phyloP scores from a whole-genome alignment of 192 early-diverging fungal genomes.

The Gryganskiella cystojenkinii region DNA sequence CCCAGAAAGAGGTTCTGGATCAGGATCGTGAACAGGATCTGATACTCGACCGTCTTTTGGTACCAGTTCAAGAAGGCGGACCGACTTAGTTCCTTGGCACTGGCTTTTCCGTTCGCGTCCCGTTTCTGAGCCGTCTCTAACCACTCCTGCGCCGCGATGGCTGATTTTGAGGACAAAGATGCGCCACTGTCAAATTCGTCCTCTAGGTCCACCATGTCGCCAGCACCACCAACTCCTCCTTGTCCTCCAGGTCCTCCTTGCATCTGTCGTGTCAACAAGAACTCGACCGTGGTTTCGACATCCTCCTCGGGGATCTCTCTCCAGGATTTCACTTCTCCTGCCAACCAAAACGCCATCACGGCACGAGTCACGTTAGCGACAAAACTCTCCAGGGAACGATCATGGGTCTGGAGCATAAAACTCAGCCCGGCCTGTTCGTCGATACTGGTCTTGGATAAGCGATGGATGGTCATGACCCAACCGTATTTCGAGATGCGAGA shows the following conservation, averaged over 20 bases:
- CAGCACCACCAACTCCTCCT: too few relatives aligned
- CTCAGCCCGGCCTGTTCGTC: conserved; percentile 45
- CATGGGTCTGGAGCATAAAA: conserved; percentile 50
- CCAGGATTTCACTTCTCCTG: conserved; percentile 42
- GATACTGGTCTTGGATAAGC: conserved; percentile 38
- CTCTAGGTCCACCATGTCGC: conserved; percentile 13
- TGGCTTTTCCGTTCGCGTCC: conserved; percentile 5
- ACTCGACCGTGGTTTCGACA: conserved; percentile 23
- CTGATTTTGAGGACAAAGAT: neutral
- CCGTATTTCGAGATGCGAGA: conserved; percentile 48
- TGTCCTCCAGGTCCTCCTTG: neutral
- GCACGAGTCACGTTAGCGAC: conserved; percentile 38
- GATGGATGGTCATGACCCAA: conserved; percentile 50
- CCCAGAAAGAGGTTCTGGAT: conserved; percentile 48
- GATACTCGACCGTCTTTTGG: conserved; percentile 43
- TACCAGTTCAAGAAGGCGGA: conserved; percentile 48
- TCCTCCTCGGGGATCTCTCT: conserved; percentile 32
- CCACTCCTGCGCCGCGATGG: conserved; percentile 31
- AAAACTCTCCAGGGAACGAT: conserved; percentile 45
- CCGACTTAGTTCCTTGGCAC: conserved; percentile 36
- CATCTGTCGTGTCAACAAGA: conserved; percentile 40
- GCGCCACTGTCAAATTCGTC: neutral
- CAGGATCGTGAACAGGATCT: conserved; percentile 42
- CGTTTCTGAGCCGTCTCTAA: conserved; percentile 19
- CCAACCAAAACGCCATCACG: conserved; percentile 47